Conservation (phyloP, 192 early-diverging fungal genomes). For the Coemansia sp. region DNA sequence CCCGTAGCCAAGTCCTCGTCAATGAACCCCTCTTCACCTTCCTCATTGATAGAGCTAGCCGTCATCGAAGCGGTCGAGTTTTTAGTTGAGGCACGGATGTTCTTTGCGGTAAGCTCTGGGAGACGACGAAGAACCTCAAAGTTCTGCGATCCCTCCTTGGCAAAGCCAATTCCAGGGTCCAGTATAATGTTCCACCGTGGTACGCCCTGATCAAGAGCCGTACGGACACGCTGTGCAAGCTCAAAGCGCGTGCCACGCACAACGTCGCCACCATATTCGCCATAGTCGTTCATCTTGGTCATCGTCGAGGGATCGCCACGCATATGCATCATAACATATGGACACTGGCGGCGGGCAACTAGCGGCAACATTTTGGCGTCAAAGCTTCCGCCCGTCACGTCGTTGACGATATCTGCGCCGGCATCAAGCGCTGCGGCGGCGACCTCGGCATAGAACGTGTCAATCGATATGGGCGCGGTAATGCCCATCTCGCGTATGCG, state of each 20-base stretch:
- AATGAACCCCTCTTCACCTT: constrained; percentile 37
- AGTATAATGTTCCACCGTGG: constrained; percentile 95
- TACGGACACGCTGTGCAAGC: constrained; percentile 65
- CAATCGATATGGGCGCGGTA: constrained; percentile 80
- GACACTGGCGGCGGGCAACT: constrained; percentile 75
- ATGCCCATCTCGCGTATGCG: constrained; percentile 65
- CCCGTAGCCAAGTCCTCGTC: constrained; percentile 45
- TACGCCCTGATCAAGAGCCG: constrained; percentile 78
- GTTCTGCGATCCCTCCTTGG: constrained; percentile 86
- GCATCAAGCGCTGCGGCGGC: constrained; percentile 85
- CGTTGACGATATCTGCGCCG: constrained; percentile 94
- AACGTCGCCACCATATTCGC: constrained; percentile 66
- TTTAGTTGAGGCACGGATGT: constrained; percentile 36
- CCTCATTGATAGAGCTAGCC: constrained; percentile 4
- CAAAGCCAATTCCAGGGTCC: constrained; percentile 98
- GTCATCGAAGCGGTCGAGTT: background rate
- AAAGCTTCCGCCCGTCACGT: constrained; percentile 83
- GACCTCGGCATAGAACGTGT: constrained; percentile 86
- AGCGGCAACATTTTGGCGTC: constrained; percentile 80
- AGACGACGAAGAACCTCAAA: constrained; percentile 82
- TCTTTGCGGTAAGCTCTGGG: constrained; percentile 45
- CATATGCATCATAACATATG: constrained; percentile 97
- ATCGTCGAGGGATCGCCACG: constrained; percentile 92
- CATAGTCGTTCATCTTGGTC: constrained; percentile 71
- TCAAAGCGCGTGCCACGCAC: constrained; percentile 68